Conservation (phyloP, 495 filamentous ascomycete genomes). For the Oidiodendron maius region DNA sequence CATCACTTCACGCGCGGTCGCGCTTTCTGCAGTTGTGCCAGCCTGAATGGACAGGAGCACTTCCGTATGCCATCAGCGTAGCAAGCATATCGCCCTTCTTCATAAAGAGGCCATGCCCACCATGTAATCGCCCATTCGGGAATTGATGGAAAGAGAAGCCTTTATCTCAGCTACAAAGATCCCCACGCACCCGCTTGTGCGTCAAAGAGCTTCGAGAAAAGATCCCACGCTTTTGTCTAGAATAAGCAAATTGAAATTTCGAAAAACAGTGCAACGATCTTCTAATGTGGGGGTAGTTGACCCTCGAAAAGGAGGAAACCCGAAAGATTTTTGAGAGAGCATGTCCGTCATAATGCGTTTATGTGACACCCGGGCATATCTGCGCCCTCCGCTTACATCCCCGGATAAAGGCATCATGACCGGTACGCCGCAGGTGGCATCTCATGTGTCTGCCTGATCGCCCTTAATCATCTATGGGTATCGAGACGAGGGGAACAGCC, state of each 20-base stretch:
- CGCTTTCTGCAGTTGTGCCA: conserved; percentile 13
- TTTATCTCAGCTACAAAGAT: conserved; percentile 1
- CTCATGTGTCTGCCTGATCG: conserved; percentile 36
- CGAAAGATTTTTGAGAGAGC: conserved; percentile 28
- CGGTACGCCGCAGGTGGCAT: conserved; percentile 24
- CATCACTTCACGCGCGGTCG: conserved; percentile 11
- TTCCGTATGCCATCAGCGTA: conserved; percentile 23
- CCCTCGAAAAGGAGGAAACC: conserved; percentile 24
- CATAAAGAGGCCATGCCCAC: conserved; percentile 7
- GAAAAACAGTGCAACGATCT: conserved; percentile 26
- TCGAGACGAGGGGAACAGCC: conserved; percentile 39
- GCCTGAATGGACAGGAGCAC: conserved; percentile 24
- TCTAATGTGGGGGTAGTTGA: conserved; percentile 24
- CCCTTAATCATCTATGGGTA: conserved; percentile 48
- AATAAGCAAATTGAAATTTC: conserved; percentile 28
- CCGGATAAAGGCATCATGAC: conserved; percentile 25
- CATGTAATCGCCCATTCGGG: conserved; percentile 16
- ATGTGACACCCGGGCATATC: conserved; percentile 19
- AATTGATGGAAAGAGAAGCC: conserved; percentile 19
- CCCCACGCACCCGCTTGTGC: conserved; percentile 1
- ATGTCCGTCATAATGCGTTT: conserved; percentile 37
- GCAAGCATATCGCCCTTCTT: conserved; percentile 10
- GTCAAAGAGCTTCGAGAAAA: conserved; percentile 11
- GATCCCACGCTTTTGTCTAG: conserved; percentile 48
- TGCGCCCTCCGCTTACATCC: conserved; percentile 8